Percentiles rank a stretch among this genome's conserved stretches.
Conservation (phyloP, 163 green algal species). For the Trebouxiophyceae sp. region DNA sequence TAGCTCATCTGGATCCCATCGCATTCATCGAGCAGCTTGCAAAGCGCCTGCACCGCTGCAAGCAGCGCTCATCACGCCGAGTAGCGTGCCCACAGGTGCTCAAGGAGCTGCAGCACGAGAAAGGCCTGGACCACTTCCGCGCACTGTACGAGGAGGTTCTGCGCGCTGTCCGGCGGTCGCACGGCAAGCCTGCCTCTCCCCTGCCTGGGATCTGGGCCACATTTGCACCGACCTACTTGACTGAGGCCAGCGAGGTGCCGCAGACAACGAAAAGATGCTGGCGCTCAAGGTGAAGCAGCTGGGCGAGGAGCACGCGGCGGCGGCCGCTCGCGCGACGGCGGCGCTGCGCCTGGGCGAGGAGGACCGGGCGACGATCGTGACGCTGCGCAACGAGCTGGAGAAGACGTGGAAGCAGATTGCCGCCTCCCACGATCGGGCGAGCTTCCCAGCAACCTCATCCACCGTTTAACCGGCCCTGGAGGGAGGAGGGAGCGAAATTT, state of each 20-base stretch:
- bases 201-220: no score
- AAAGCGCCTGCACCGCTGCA: no score
- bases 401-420: constrained; percentile 93
- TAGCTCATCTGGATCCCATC: no score
- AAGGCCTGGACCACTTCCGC: constrained; percentile 66
- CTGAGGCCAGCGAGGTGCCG: background rate
- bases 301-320: constrained; percentile 81
- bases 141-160: constrained; percentile 90
- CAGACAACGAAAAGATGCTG: constrained; percentile 84
- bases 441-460: background rate
- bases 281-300: constrained; percentile 83
- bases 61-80: no score
- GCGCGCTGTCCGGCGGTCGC: constrained; percentile 73
- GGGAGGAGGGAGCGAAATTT: no score
- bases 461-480: no score
- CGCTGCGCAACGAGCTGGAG: constrained; percentile 89
- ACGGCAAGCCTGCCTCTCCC: constrained; percentile 43
- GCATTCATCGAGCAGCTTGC: no score
- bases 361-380: constrained; percentile 76
- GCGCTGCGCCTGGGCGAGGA: constrained; percentile 86
- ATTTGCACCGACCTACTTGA: no score
- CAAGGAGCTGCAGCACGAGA: constrained; percentile 65
- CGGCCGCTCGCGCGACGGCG: constrained; percentile 81
- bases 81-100: constrained; percentile 84
- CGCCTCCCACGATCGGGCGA: constrained; percentile 73